phyloP scores from a whole-genome alignment of 176 grass and related monocot genomes.

The Phoenix dactylifera region DNA sequence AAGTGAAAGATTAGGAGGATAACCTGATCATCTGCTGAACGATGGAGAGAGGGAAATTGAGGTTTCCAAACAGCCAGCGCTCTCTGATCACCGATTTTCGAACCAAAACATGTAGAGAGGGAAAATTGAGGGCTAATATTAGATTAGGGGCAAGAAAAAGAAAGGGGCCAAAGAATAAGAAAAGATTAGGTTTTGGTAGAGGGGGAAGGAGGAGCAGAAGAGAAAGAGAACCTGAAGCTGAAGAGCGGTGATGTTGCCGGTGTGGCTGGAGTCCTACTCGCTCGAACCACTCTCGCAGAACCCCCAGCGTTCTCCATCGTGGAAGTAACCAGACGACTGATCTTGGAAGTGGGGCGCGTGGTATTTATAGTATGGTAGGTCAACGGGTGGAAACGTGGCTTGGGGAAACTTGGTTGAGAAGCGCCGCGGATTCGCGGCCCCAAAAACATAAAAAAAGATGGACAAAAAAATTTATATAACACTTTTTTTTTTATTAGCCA shows the following conservation, averaged over 20 bases:
- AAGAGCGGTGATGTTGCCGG: conserved; percentile 55
- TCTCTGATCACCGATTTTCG: conserved; percentile 29
- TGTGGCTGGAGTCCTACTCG: conserved; percentile 49
- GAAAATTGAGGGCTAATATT: conserved; percentile 5
- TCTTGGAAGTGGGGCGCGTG: no score
- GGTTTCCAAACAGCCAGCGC: conserved; percentile 63
- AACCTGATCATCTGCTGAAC: conserved; percentile 88
- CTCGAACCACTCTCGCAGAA: conserved; percentile 64
- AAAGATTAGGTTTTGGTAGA: no score
- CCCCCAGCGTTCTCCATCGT: conserved; percentile 52
- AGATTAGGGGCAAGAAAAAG: neutral
- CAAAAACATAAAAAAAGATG: no score
- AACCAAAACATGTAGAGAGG: neutral
- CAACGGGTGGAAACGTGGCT: no score
- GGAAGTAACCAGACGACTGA: neutral
- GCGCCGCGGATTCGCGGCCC: no score
- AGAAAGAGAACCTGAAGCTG: conserved; percentile 41
- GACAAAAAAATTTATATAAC: no score
- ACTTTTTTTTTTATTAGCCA: no score
- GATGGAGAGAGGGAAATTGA: conserved; percentile 52
- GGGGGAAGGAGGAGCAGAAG: neutral
- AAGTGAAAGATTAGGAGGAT: neutral
- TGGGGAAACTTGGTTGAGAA: no score
- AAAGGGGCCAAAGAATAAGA: neutral
- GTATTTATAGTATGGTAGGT: no score